These are phyloP conservation scores for Whalleya microplaca DNA, from an alignment of 2,329 filamentous ascomycete genomes.

Conservation along the genomic window DNA sequence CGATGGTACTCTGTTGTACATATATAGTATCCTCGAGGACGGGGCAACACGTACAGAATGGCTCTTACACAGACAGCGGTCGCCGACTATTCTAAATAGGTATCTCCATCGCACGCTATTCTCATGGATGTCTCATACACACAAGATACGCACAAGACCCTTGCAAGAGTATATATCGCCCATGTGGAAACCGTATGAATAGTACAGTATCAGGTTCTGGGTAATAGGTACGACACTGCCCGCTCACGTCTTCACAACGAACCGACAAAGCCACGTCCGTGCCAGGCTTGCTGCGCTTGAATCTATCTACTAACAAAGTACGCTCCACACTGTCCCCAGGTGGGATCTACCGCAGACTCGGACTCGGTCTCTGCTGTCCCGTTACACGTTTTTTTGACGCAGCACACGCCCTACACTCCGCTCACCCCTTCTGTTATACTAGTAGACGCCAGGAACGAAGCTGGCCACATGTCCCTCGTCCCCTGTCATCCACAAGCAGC, in stretches of 20 bases:
- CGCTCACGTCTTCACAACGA: constrained; percentile 20
- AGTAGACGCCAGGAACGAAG: constrained; percentile 27
- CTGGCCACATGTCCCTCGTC: constrained; percentile 5
- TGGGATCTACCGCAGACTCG: constrained; percentile 7
- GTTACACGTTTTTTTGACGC: constrained; percentile 21
- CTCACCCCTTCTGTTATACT: constrained; percentile 12
- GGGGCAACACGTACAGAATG: constrained; percentile 6
- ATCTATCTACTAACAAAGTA: constrained; percentile 5
- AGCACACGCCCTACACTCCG: constrained; percentile 16
- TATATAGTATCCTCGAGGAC: constrained; percentile 14
- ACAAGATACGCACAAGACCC: too few relatives aligned
- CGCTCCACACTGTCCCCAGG: constrained; percentile 13
- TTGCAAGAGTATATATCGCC: constrained; percentile 12
- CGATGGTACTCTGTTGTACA: constrained; percentile 10
- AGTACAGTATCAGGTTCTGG: background rate
- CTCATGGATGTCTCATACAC: constrained; percentile 8
- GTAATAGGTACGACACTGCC: constrained; percentile 22
- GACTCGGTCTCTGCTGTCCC: constrained; percentile 2
- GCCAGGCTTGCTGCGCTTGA: constrained; percentile 21
- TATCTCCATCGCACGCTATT: background rate
- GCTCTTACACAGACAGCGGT: too few relatives aligned
- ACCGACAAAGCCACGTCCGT: constrained; percentile 25
- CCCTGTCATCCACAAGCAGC: constrained; percentile 20
- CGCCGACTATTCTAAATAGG: too few relatives aligned
- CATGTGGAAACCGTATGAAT: background rate